These are phyloP conservation scores for Ceratocystis eucalypticola DNA, from an alignment of 2,329 filamentous ascomycete species.

Conservation along the genomic window DNA sequence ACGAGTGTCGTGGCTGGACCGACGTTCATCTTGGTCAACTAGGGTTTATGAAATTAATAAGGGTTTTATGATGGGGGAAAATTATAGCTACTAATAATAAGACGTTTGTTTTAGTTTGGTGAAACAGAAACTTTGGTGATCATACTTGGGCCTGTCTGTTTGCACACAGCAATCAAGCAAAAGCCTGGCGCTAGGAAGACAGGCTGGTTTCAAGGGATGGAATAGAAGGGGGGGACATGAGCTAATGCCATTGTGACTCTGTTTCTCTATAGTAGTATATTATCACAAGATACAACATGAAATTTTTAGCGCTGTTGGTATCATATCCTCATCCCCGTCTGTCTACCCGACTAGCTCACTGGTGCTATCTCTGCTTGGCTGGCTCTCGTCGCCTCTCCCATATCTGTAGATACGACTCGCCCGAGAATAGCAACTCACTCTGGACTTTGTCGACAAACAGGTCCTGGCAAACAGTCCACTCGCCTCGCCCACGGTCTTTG, in stretches of 20 bases:
- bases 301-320: neutral
- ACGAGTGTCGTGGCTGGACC: constrained; percentile 53
- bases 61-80: neutral
- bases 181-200: neutral
- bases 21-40: constrained; percentile 42
- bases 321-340: neutral
- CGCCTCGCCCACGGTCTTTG: constrained; percentile 61
- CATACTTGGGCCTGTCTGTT: neutral
- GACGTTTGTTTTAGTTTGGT: neutral
- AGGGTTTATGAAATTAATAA: constrained; percentile 20
- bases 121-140: neutral
- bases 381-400: constrained; percentile 68
- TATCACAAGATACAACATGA: neutral
- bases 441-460: constrained; percentile 82
- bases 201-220: neutral
- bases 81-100: neutral
- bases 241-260: neutral
- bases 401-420: constrained; percentile 89
- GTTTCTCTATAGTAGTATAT: neutral
- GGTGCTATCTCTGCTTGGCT: neutral
- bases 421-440: constrained; percentile 78
- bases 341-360: neutral
- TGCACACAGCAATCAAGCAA: neutral
- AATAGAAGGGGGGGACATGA: neutral
- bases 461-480: constrained; percentile 92